Evolutionary conservation across 2,329 filamentous ascomycete genomes (phyloP).

Genomic region (Exophiala phaeomuriformis): DNA sequence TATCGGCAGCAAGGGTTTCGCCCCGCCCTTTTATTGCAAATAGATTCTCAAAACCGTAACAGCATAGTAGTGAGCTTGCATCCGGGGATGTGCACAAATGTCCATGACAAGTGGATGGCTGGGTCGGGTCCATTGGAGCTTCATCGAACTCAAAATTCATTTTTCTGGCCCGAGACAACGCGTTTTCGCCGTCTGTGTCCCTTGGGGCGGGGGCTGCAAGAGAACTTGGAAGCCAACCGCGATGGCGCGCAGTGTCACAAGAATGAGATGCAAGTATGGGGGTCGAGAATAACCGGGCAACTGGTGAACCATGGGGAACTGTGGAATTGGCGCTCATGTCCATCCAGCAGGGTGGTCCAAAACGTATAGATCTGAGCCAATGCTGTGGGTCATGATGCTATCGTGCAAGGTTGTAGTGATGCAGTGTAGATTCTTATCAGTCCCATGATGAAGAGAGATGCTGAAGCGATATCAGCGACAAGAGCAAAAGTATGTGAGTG

Average conservation of each 20-base stretch:
- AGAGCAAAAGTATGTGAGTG: not conserved
- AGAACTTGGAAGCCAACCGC: not conserved
- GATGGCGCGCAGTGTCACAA: not conserved
- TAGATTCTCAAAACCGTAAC: constrained; percentile 11
- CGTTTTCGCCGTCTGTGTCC: too few species aligned
- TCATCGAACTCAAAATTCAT: too few species aligned
- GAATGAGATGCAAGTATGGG: not conserved
- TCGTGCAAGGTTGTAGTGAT: not conserved
- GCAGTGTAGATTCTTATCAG: constrained; percentile 12
- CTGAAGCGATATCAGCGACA: not conserved
- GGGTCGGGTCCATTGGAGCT: too few species aligned
- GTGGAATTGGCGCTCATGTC: constrained; percentile 9
- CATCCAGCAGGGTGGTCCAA: constrained; percentile 3
- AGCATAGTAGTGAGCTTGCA: not conserved
- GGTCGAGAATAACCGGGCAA: not conserved
- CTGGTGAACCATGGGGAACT: not conserved
- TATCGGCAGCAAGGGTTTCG: not conserved
- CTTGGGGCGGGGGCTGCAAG: too few species aligned
- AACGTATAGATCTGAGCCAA: constrained; percentile 9
- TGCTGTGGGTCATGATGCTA: constrained; percentile 13
- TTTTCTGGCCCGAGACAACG: too few species aligned
- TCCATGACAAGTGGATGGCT: too few species aligned
- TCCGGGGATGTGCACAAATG: too few species aligned
- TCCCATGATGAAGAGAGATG: not conserved
- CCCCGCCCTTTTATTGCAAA: constrained; percentile 5